Percentiles rank a stretch among this genome's conserved stretches.
These are phyloP conservation scores for Isoetes taiwanensis DNA, from an alignment of 75 land plant genomes.

Conservation along the genomic window DNA sequence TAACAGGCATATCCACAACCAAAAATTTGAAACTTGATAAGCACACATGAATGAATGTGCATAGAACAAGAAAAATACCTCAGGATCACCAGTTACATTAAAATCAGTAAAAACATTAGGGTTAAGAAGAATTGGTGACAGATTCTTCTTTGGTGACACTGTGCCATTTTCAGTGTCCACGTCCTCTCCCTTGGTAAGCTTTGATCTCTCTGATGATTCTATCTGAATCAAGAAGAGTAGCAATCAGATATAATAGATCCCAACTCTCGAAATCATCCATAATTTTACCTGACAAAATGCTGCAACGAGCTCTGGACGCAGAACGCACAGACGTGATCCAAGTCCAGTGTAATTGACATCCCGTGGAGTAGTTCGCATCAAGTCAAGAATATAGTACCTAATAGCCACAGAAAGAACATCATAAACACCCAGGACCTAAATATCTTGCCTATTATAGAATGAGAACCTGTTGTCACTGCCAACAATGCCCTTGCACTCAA, in stretches of 20 bases:
- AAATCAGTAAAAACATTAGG: conserved; percentile 95
- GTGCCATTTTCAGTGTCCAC: conserved; percentile 18
- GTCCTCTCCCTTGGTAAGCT: conserved; percentile 13
- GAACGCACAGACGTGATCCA: conserved; percentile 67
- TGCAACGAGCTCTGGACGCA: conserved; percentile 86
- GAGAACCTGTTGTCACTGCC: conserved; percentile 99
- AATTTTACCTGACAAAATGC: conserved; percentile 64
- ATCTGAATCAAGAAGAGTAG: conserved; percentile 22
- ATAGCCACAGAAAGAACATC: not conserved
- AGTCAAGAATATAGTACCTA: conserved; percentile 89
- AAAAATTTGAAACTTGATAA: not conserved
- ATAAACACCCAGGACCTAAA: not conserved
- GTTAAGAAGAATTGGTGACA: conserved; percentile 42
- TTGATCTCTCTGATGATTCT: conserved; percentile 22
- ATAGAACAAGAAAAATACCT: conserved; percentile 24
- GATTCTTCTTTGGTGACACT: conserved; percentile 9
- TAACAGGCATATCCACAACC: not conserved
- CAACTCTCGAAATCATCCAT: no score
- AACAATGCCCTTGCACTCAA: conserved; percentile 99
- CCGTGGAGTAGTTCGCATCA: conserved; percentile 96
- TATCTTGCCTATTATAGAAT: no score
- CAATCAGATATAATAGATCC: no score
- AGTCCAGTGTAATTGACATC: conserved; percentile 81
- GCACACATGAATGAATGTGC: not conserved
- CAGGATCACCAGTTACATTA: conserved; percentile 59